A percentile compares a stretch with the other conserved stretches of the same genome.
These are phyloP conservation scores for Pinus albicaulis DNA, from an alignment of 75 land plant genomes.

Conservation along the genomic window DNA sequence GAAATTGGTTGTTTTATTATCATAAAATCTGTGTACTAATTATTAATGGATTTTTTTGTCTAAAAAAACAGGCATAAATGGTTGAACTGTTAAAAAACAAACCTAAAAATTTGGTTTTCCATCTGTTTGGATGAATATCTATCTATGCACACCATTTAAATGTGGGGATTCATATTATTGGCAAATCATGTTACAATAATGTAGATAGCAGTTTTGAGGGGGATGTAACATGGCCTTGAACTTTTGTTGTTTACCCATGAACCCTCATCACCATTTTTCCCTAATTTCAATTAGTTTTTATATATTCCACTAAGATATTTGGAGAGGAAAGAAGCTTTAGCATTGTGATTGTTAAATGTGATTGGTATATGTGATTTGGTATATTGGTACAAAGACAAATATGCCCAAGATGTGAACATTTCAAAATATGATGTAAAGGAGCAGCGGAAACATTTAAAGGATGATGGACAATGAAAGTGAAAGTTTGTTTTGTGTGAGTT, in stretches of 20 bases:
- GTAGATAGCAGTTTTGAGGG: background rate
- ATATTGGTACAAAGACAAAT: too few relatives aligned
- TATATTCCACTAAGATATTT: too few relatives aligned
- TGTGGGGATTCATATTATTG: background rate
- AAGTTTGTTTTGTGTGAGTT: too few relatives aligned
- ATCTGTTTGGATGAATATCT: background rate
- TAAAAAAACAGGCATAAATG: constrained; percentile 37
- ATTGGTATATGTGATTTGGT: too few relatives aligned
- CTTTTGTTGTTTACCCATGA: background rate
- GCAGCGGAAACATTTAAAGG: too few relatives aligned
- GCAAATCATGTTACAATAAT: background rate
- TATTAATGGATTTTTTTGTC: constrained; percentile 8
- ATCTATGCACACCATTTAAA: background rate
- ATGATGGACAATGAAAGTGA: too few relatives aligned
- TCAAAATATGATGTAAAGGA: too few relatives aligned
- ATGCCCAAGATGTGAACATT: too few relatives aligned
- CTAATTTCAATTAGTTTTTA: too few relatives aligned
- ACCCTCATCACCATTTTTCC: too few relatives aligned
- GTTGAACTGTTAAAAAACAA: constrained; percentile 45
- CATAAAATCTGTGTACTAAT: background rate
- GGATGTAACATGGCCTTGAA: background rate
- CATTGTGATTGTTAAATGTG: too few relatives aligned
- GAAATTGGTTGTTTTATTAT: background rate
- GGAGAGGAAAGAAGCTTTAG: too few relatives aligned
- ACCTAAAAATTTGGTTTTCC: background rate